Evolutionary conservation across 108 stramenopile species (phyloP), one percentile per base, ranked within the genome.

Genomic region (Discostella stelligeroides): DNA sequence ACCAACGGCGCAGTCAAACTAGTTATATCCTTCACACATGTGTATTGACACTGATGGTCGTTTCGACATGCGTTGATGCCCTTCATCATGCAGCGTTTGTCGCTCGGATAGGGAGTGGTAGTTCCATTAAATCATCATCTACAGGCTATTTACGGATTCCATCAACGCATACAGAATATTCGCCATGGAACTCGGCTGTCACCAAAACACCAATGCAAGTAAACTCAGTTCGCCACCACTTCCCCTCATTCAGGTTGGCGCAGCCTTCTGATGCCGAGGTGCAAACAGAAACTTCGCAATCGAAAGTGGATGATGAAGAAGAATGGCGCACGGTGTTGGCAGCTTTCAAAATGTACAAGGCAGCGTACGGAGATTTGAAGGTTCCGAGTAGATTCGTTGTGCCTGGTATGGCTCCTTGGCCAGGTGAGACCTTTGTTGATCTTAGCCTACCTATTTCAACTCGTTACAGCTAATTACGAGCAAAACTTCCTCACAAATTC

Each of bases 311-410:
- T 24, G 92, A 94, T 65, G 79, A 86, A 66, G 79, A 79, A 24
- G 93, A 94, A 68, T 92, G 88, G 88, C 64, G 72, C 27, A 83
- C 90, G 57, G 79, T 95, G 25, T 51, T 86, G 60, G 74, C 86
- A 8, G 90, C 95, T 1, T 88, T 97, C 61, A 72, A 87, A 41
- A 74, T 94, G 70, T 96, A 97, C 82, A 91, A 93, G 68, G 88
- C 86, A 24, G 86, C 90, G 5, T 87, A 92, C 71, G 95, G 95
- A 8, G 85, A 96, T 70, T 64, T 97, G 55, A 88, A 91, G 68
- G 95, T 95, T 8, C 91, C 94, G 17, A 49, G 70, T 49, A 70
- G 85, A 30, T 95, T 95, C 81, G 84, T 95, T 21, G 89, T 95
- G 30, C 94, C 94, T 25, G 78, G 78, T 15, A 81, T 86, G 80